phyloP scores from a whole-genome alignment of 306 rosid genomes.

The Sechiopsis laciniata region DNA sequence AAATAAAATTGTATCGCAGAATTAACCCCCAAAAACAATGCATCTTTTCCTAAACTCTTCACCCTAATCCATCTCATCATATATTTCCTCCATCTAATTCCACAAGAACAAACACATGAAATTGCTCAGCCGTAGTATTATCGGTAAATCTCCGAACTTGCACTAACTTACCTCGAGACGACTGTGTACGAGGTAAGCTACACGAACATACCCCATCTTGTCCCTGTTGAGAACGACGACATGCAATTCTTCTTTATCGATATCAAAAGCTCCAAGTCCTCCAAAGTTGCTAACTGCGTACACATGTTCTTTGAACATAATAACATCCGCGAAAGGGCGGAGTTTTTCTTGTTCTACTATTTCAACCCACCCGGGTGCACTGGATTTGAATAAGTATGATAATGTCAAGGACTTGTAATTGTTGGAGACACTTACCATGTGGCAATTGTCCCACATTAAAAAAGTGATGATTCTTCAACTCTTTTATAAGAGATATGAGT shows the following conservation, averaged over 20 bases:
- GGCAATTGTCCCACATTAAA: too few relatives aligned
- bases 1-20: too few relatives aligned
- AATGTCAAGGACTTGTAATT: neutral
- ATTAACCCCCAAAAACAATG: constrained; percentile 4
- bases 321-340: neutral
- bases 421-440: too few relatives aligned
- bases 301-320: neutral
- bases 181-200: neutral
- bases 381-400: neutral
- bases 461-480: too few relatives aligned
- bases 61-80: neutral
- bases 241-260: neutral
- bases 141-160: constrained; percentile 1
- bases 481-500: too few relatives aligned
- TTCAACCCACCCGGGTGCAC: neutral
- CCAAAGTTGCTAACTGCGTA: neutral
- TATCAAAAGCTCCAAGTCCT: neutral
- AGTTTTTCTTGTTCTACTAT: neutral
- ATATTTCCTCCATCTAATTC: neutral
- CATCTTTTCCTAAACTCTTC: neutral
- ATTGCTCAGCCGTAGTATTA: neutral
- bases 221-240: neutral
- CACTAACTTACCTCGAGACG: neutral
- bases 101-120: neutral
- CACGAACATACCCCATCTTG: neutral